phyloP scores from a whole-genome alignment of 306 rosid species.

The Ammopiptanthus mongolicus region DNA sequence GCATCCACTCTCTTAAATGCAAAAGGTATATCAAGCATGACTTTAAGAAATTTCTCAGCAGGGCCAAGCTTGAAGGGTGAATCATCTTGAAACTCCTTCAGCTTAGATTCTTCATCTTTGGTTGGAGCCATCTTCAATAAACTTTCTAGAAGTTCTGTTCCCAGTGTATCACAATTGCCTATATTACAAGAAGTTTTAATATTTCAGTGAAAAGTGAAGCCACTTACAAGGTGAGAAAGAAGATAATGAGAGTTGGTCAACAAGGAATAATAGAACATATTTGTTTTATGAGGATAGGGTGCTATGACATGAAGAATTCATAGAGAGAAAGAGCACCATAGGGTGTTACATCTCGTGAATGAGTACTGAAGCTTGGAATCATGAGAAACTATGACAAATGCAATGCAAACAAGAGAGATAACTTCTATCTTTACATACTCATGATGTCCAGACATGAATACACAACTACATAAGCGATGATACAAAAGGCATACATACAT shows the following conservation, averaged over 20 bases:
- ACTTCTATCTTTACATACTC: neutral
- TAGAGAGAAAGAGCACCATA: neutral
- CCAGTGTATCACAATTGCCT: conserved; percentile 77
- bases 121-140: conserved; percentile 93
- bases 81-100: conserved; percentile 69
- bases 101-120: conserved; percentile 66
- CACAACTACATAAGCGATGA: neutral
- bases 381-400: neutral
- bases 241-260: neutral
- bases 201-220: neutral
- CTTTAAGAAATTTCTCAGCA: conserved; percentile 92
- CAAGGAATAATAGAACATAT: neutral
- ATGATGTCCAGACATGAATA: neutral
- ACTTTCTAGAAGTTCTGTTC: conserved; percentile 84
- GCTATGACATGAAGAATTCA: neutral
- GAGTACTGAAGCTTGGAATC: neutral
- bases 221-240: neutral
- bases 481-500: neutral
- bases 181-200: neutral
- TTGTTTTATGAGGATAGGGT: neutral
- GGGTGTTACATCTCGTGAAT: neutral
- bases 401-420: neutral
- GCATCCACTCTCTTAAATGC: conserved; percentile 90
- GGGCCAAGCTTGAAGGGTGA: conserved; percentile 81
- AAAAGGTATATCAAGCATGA: conserved; percentile 77